A percentile compares a stretch with the other conserved stretches of the same genome.
phyloP scores from a whole-genome alignment of 192 early-diverging fungal genomes.

The Backusella liffmaniae region DNA sequence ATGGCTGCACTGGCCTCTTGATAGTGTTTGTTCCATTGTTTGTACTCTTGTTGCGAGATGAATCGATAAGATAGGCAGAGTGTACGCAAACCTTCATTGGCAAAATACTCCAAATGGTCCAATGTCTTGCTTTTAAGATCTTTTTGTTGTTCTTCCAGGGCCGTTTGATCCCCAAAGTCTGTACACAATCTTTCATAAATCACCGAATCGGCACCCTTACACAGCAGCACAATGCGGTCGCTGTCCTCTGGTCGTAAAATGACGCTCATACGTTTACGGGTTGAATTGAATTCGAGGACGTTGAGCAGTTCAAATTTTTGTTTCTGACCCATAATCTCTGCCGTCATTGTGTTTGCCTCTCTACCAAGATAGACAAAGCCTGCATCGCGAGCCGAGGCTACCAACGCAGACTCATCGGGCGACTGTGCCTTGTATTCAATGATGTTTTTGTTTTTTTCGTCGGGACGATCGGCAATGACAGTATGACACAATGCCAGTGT shows the following conservation, averaged over 20 bases:
- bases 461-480: constrained; percentile 67
- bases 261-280: constrained; percentile 95
- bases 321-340: constrained; percentile 75
- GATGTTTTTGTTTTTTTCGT: constrained; percentile 39
- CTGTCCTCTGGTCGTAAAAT: constrained; percentile 73
- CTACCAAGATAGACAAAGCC: constrained; percentile 84
- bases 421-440: constrained; percentile 91
- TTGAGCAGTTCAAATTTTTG: constrained; percentile 66
- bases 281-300: constrained; percentile 89
- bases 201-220: constrained; percentile 95
- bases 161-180: constrained; percentile 30
- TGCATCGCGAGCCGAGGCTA: constrained; percentile 79
- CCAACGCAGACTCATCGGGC: constrained; percentile 94
- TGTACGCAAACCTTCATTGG: constrained; percentile 83
- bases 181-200: constrained; percentile 75
- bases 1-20: constrained; percentile 71
- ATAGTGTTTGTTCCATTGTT: constrained; percentile 65
- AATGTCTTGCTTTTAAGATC: constrained; percentile 65
- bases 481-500: constrained; percentile 88
- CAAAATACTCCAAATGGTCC: constrained; percentile 83
- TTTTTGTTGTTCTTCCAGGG: constrained; percentile 58
- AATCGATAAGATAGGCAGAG: constrained; percentile 81
- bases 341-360: constrained; percentile 60
- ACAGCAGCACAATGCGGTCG: constrained; percentile 71
- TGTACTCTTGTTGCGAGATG: constrained; percentile 72